Evolutionary conservation across 768 basidiomycete species (phyloP).

Genomic region (Psilocybe cyanescens): DNA sequence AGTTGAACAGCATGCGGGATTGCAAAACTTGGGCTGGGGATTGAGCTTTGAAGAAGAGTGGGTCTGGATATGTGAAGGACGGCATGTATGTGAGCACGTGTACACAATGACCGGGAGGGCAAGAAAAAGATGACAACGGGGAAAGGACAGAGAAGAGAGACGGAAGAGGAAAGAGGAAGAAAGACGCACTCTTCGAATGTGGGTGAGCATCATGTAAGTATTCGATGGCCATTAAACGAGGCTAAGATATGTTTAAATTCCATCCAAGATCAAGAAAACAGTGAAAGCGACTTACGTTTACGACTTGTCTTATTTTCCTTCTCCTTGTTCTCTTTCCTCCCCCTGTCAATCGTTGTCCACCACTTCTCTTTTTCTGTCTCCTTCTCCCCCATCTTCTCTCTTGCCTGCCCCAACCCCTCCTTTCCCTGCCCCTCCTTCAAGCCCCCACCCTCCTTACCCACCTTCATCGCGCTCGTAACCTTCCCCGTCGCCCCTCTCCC

Average conservation of each 20-base stretch:
- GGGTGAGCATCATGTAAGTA: conserved; percentile 30
- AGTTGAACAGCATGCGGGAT: conserved; percentile 61
- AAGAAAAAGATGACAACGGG: background rate
- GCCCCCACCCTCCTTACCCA: conserved; percentile 5
- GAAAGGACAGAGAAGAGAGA: background rate
- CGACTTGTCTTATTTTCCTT: conserved; percentile 33
- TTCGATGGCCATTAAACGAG: conserved; percentile 21
- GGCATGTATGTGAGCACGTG: no score
- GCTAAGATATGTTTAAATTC: background rate
- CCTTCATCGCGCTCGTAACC: conserved; percentile 56
- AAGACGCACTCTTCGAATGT: conserved; percentile 43
- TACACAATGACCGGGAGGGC: conserved; percentile 28
- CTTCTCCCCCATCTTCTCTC: conserved; percentile 39
- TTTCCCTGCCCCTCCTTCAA: conserved; percentile 17
- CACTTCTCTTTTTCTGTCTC: conserved; percentile 54
- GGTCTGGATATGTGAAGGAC: conserved; percentile 28
- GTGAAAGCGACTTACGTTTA: conserved; percentile 42
- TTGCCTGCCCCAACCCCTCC: conserved; percentile 32
- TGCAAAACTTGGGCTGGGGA: conserved; percentile 22
- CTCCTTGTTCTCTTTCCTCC: conserved; percentile 64
- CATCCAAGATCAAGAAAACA: background rate
- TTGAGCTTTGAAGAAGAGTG: conserved; percentile 33
- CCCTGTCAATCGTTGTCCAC: conserved; percentile 87
- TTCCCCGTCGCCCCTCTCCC: conserved; percentile 32
- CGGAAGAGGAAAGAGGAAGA: background rate